Percentiles rank a stretch among this genome's conserved stretches.
These are phyloP conservation scores for Paramecium caudatum DNA, from an alignment of 73 alveolate species.

Conservation along the genomic window DNA sequence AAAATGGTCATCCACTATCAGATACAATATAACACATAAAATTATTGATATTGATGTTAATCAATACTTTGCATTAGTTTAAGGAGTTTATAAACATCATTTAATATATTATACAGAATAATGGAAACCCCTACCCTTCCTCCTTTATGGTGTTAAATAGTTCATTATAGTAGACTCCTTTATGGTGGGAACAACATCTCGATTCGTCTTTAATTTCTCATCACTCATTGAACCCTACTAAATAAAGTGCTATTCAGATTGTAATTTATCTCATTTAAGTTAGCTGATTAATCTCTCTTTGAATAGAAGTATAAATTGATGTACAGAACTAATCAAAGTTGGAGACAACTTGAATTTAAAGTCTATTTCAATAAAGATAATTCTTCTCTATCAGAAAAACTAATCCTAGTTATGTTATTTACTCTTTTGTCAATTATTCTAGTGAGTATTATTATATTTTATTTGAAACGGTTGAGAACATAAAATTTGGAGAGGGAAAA, in stretches of 20 bases:
- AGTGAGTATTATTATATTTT: neutral
- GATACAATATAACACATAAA: conserved; percentile 12
- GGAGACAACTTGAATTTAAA: neutral
- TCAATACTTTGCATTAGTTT: neutral
- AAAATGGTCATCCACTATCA: neutral
- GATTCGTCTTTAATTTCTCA: neutral
- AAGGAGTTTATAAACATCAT: neutral
- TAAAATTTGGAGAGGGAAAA: neutral
- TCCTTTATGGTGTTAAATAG: neutral
- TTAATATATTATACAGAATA: neutral
- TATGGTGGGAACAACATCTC: neutral
- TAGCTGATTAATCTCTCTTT: neutral
- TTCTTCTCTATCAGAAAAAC: neutral
- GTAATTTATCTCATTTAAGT: neutral
- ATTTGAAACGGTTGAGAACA: neutral
- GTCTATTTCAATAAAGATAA: neutral
- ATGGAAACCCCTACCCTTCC: neutral
- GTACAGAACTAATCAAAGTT: neutral
- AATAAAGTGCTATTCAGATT: neutral
- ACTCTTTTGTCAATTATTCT: neutral
- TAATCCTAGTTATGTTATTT: neutral
- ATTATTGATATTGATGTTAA: conserved; percentile 30
- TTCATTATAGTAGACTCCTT: neutral
- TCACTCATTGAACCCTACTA: neutral
- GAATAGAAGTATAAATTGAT: neutral